These are phyloP conservation scores for Globisporangium megalacanthum DNA, from an alignment of 352 stramenopile species.

Conservation along the genomic window DNA sequence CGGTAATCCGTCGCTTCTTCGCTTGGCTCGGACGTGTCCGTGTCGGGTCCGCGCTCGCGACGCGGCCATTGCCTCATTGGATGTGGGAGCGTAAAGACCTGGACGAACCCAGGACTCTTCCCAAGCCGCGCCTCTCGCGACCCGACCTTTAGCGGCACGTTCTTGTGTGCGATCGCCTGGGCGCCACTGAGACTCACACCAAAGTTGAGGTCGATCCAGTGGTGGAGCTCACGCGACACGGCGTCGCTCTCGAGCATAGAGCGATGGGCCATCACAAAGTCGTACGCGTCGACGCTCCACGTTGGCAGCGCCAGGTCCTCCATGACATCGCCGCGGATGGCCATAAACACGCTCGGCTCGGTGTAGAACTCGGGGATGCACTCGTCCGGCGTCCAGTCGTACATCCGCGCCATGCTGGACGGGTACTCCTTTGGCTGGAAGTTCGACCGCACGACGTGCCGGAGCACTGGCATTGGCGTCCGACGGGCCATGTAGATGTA, in stretches of 20 bases:
- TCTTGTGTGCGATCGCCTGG: conserved; percentile 84
- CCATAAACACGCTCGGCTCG: conserved; percentile 83
- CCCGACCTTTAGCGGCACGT: conserved; percentile 72
- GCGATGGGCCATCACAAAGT: conserved; percentile 90
- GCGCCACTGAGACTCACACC: conserved; percentile 79
- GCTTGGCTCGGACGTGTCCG: no score
- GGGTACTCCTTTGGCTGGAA: conserved; percentile 95
- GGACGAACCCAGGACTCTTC: conserved; percentile 75
- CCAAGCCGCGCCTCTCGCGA: conserved; percentile 16
- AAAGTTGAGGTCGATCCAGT: conserved; percentile 98
- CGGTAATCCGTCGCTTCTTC: conserved; percentile 3
- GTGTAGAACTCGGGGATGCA: conserved; percentile 95
- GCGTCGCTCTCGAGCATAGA: conserved; percentile 88
- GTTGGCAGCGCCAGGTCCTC: conserved; percentile 58
- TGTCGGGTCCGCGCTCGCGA: not conserved
- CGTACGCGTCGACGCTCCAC: conserved; percentile 60
- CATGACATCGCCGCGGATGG: conserved; percentile 70
- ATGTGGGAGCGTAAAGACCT: conserved; percentile 52
- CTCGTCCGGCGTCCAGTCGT: conserved; percentile 94
- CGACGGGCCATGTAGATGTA: conserved; percentile 94
- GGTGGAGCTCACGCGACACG: conserved; percentile 84
- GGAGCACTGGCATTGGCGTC: conserved; percentile 83
- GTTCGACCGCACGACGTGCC: conserved; percentile 83
- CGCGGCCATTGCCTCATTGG: conserved; percentile 6
- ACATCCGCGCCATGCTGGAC: conserved; percentile 85